Evolutionary conservation across 1,284 basidiomycete species (phyloP).

Genomic region (Trichosporon sp.): DNA sequence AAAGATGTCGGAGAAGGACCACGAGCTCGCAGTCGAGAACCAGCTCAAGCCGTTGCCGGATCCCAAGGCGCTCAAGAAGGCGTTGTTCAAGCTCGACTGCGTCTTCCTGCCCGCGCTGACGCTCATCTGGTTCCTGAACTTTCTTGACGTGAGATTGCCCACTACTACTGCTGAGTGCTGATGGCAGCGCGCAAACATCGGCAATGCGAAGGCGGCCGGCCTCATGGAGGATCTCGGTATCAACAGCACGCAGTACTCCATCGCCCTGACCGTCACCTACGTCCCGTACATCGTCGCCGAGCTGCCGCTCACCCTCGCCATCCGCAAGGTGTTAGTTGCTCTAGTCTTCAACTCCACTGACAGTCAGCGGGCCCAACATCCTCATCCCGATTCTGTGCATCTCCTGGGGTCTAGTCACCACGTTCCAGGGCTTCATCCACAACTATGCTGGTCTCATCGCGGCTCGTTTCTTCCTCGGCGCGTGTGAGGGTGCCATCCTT

Average conservation of each 20-base stretch:
- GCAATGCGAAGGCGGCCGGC: conserved; percentile 57
- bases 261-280: conserved; percentile 32
- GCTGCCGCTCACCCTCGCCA: conserved; percentile 27
- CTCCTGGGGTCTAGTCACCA: conserved; percentile 58
- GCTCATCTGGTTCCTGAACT: conserved; percentile 47
- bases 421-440: conserved; percentile 56
- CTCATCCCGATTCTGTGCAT: conserved; percentile 57
- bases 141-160: conserved; percentile 51
- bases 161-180: neutral
- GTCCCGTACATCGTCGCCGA: conserved; percentile 33
- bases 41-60: conserved; percentile 4
- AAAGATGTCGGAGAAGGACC: neutral
- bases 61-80: conserved; percentile 5
- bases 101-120: conserved; percentile 29
- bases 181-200: conserved; percentile 50
- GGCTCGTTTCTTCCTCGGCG: conserved; percentile 61
- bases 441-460: conserved; percentile 61
- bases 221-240: conserved; percentile 50
- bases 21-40: neutral
- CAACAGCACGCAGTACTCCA: conserved; percentile 28
- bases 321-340: conserved; percentile 22
- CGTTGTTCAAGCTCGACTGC: conserved; percentile 27
- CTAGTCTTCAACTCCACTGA: neutral
- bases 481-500: conserved; percentile 64
- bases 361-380: conserved; percentile 27